Conservation (phyloP, 192 early-diverging fungal species). For the Entomortierella chlamydospora region DNA sequence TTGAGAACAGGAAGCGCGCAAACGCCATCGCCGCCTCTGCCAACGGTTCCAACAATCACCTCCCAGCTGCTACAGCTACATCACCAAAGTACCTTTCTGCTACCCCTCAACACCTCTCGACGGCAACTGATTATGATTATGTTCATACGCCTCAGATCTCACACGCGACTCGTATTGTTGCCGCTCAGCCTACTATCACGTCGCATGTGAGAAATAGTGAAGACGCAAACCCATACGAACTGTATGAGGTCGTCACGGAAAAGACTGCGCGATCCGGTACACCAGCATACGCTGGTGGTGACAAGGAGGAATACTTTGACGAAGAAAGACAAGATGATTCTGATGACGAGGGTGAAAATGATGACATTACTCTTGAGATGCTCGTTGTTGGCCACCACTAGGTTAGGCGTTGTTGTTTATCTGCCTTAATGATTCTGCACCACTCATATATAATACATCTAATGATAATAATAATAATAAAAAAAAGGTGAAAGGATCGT, state of each 20-base stretch:
- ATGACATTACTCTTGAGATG: slow-evolving; percentile 43
- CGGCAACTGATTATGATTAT: slow-evolving; percentile 7
- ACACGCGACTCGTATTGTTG: slow-evolving; percentile 33
- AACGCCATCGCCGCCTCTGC: slow-evolving; percentile 16
- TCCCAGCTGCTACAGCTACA: too few relatives aligned
- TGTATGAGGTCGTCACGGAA: slow-evolving; percentile 38
- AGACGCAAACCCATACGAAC: background rate
- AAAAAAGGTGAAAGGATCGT: too few relatives aligned
- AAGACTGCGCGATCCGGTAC: background rate
- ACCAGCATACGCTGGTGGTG: slow-evolving; percentile 13
- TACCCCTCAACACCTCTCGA: background rate
- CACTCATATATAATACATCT: too few relatives aligned
- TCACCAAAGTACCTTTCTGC: background rate
- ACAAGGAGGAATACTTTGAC: slow-evolving; percentile 51
- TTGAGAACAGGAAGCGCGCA: slow-evolving; percentile 32
- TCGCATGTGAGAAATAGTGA: background rate
- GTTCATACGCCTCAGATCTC: slow-evolving; percentile 27
- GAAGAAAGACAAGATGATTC: slow-evolving; percentile 33
- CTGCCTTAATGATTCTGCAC: too few relatives aligned
- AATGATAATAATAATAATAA: too few relatives aligned
- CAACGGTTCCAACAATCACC: slow-evolving; percentile 1
- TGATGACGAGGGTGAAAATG: slow-evolving; percentile 47
- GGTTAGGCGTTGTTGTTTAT: background rate
- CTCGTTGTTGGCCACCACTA: slow-evolving; percentile 32
- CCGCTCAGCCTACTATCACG: slow-evolving; percentile 22